Percentiles rank a stretch among this genome's conserved stretches.
Conservation (phyloP, 495 filamentous ascomycete genomes). For the Schizothecium vesticola region DNA sequence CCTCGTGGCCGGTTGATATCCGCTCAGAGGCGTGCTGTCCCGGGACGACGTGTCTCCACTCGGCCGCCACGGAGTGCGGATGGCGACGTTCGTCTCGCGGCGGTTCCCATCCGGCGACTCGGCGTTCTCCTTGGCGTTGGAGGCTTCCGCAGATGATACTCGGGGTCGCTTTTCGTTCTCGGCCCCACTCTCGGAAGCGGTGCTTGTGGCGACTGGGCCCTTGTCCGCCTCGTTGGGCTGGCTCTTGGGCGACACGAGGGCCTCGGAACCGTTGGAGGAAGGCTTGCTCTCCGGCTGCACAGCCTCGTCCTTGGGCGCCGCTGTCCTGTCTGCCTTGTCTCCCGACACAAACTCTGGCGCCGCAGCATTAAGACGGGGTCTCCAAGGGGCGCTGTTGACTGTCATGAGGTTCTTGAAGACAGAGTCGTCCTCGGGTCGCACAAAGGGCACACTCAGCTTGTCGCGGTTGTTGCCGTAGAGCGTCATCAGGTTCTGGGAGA, state of each 20-base stretch:
- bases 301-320: conserved; percentile 19
- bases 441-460: conserved; percentile 87
- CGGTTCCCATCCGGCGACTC: conserved; percentile 31
- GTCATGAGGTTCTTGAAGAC: conserved; percentile 73
- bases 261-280: conserved; percentile 18
- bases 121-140: conserved; percentile 27
- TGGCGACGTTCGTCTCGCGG: conserved; percentile 46
- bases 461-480: conserved; percentile 81
- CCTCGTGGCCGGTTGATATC: conserved; percentile 52
- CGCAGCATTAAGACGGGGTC: conserved; percentile 44
- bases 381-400: conserved; percentile 44
- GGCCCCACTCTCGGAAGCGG: conserved; percentile 37
- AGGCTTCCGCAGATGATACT: conserved; percentile 16
- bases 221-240: conserved; percentile 30
- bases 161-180: conserved; percentile 32
- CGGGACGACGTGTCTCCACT: conserved; percentile 36
- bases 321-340: conserved; percentile 26
- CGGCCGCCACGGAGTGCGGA: conserved; percentile 68
- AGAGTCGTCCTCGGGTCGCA: conserved; percentile 82
- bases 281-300: conserved; percentile 10
- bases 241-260: conserved; percentile 24
- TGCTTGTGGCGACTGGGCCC: conserved; percentile 27
- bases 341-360: conserved; percentile 44
- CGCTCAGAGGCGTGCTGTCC: conserved; percentile 36
- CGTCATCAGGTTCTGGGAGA: conserved; percentile 83